phyloP scores from a whole-genome alignment of 106 monocot genomes.

The Xerophyta viscosa region DNA sequence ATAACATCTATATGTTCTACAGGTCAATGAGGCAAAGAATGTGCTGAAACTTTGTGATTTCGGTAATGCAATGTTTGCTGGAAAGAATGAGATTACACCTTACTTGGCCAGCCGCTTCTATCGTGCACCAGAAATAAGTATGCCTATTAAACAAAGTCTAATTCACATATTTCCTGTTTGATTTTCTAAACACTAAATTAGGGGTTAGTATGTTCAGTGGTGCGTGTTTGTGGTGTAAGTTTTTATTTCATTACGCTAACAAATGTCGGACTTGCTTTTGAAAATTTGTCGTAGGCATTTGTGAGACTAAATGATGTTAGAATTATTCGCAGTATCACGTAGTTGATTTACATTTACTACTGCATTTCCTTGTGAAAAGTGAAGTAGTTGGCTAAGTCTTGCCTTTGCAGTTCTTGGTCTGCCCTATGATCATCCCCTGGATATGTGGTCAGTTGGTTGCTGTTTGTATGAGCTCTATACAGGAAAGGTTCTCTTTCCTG shows the following conservation, averaged over 20 bases:
- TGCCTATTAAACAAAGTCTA: too few species aligned
- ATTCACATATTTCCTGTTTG: too few species aligned
- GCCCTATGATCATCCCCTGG: constrained; percentile 90
- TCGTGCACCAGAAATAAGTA: constrained; percentile 99
- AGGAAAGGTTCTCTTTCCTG: constrained; percentile 93
- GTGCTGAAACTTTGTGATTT: constrained; percentile 97
- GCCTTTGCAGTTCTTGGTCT: constrained; percentile 80
- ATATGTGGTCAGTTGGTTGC: constrained; percentile 98
- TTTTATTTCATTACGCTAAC: too few species aligned
- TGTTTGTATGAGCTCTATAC: constrained; percentile 92
- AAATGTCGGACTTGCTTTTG: too few species aligned
- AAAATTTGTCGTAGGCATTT: too few species aligned
- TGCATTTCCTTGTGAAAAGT: constrained; percentile 2
- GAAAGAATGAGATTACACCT: constrained; percentile 94
- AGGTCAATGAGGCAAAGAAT: constrained; percentile 96
- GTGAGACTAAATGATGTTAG: not conserved
- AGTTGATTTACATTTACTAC: not conserved
- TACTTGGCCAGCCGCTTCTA: constrained; percentile 99
- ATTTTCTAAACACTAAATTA: too few species aligned
- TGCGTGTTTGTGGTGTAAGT: too few species aligned
- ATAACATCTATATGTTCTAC: not conserved
- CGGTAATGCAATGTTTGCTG: constrained; percentile 97
- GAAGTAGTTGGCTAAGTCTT: too few species aligned
- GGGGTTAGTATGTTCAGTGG: too few species aligned
- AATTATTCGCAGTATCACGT: not conserved